Evolutionary conservation across 768 basidiomycete species (phyloP), one percentile per base, ranked within the genome.

Genomic region (Coprinellus aureogranulatus): DNA sequence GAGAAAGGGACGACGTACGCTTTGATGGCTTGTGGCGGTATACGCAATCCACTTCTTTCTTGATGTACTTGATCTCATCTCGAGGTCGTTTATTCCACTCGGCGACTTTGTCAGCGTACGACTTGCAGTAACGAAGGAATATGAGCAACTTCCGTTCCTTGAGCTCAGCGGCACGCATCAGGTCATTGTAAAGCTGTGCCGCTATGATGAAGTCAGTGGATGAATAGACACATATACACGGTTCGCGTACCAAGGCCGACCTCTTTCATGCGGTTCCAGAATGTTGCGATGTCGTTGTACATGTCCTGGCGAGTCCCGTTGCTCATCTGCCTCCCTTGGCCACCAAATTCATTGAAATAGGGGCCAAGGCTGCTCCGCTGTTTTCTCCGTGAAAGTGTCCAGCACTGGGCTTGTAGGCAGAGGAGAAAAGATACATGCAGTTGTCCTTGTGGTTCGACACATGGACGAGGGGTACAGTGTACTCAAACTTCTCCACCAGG

Each of bases 351-450:
- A 48, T 72, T 72, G 1, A 53, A 18, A 22, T 65, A 54, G 0
- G 51, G 25, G 8, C 72, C 72, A 74, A 1, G 28, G 23, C 1
- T 64, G 57, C 61, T 74, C 72, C 0, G 68, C 64, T 0, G 62
- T 67, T 14, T 61, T 74, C 70, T 0, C 72, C 72, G 55, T 67
- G 61, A 45, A 69, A 69, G 34, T 70, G 66, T 0, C 66, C 66
- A 3, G 60, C 62, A 23, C 49, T 14, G 2, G n/a, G 9, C 4
- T 27, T 63, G 41, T 67, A 73, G 1, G 65, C 62, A 1, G 63
- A 62, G 0, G 65, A 65, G 48, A 42, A 70, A 0, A 40, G 34
- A 56, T 70, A 70, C 10, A 28, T 60, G 39, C 71, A 72, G 9
- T 60, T 60, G 4, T 68, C 67, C 22, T 67, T 57, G 37, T 71